Evolutionary conservation across 768 basidiomycete genomes (phyloP).

Genomic region (Hemileccinum rubropunctum): DNA sequence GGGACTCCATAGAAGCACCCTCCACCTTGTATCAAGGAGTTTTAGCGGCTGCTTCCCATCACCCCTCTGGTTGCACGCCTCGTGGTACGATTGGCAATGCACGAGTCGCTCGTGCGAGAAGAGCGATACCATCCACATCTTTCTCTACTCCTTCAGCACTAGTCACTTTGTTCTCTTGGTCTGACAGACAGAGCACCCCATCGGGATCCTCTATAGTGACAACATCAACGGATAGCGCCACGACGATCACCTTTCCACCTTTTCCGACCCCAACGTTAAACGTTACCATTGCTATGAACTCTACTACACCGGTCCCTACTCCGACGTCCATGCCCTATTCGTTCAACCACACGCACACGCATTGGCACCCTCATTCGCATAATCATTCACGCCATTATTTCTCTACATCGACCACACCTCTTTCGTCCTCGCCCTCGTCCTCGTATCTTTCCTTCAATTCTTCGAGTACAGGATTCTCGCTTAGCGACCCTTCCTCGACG

Average conservation of each 20-base stretch:
- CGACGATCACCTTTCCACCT: conserved; percentile 10
- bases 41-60: conserved; percentile 50
- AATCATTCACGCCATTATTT: not conserved
- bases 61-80: conserved; percentile 60
- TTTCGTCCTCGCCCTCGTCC: no score
- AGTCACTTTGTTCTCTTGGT: not conserved
- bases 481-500: not conserved
- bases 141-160: not conserved
- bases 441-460: not conserved
- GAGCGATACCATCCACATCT: conserved; percentile 21
- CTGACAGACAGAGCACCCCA: not conserved
- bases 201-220: not conserved
- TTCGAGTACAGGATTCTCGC: not conserved
- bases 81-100: conserved; percentile 52
- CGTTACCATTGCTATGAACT: not conserved
- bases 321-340: not conserved
- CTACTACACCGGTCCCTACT: not conserved
- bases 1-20: conserved; percentile 49
- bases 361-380: not conserved
- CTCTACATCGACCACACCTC: not conserved
- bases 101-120: conserved; percentile 25
- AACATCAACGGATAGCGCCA: not conserved
- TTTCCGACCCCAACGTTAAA: not conserved
- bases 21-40: conserved; percentile 69
- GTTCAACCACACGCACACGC: conserved; percentile 1